phyloP scores from a whole-genome alignment of 2,329 filamentous ascomycete genomes.

The Talaromyces sp. region DNA sequence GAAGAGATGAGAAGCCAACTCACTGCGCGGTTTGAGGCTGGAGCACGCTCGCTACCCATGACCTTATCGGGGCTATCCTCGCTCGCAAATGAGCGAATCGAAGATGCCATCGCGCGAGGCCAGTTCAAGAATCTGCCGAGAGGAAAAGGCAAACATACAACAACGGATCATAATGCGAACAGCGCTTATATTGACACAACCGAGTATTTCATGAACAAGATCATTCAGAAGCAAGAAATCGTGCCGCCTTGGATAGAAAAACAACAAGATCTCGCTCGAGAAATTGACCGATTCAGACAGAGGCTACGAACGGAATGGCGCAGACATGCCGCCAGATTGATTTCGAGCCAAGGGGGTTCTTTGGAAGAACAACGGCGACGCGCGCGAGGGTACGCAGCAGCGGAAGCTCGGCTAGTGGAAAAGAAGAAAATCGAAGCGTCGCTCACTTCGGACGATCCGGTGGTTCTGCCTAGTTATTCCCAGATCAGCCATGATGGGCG shows the following conservation, averaged over 20 bases:
- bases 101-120: constrained; percentile 86
- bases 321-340: constrained; percentile 73
- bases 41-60: constrained; percentile 68
- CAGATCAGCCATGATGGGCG: constrained; percentile 29
- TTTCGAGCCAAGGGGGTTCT: constrained; percentile 72
- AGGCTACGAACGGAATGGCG: constrained; percentile 81
- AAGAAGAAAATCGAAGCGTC: constrained; percentile 27
- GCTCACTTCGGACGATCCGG: constrained; percentile 17
- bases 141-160: constrained; percentile 65
- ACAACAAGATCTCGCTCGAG: constrained; percentile 79
- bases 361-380: constrained; percentile 68
- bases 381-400: constrained; percentile 70
- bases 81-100: constrained; percentile 86
- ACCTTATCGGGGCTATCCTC: constrained; percentile 74
- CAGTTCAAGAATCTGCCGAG: constrained; percentile 83
- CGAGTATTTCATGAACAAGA: constrained; percentile 97
- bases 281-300: constrained; percentile 66
- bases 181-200: constrained; percentile 94
- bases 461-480: constrained; percentile 13
- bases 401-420: constrained; percentile 55
- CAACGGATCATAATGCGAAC: constrained; percentile 75
- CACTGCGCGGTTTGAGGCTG: constrained; percentile 74
- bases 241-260: constrained; percentile 99
- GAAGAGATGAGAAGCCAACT: constrained; percentile 70
- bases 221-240: constrained; percentile 93